Evolutionary conservation across 23 red algal genomes (phyloP), one percentile per base, ranked within the genome.

Genomic region (Gracilaria gracilis): DNA sequence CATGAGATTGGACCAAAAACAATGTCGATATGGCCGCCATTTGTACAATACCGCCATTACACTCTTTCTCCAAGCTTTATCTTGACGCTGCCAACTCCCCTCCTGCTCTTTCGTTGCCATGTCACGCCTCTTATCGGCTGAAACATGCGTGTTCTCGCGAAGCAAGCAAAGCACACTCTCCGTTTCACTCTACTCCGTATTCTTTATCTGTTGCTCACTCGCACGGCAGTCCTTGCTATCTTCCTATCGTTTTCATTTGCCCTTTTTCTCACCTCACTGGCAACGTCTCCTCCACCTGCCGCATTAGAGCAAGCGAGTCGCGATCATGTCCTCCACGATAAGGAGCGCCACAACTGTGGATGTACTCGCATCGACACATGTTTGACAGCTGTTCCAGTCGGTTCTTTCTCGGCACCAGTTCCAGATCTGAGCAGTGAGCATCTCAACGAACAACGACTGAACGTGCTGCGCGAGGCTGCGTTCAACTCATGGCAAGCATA

Each of bases 401-500:
- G 84, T 67, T 72, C 84, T 14, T 88, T 88, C 29, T 7, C 50
- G 6, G 42, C 72, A 13, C 72, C 72, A 49, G 38, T 25, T 27
- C 20, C 42, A 6, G 39, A 50, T 25, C 4, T 50, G 19, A 28
- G 46, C 23, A 28, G 20, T 50, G 72, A 51, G 7, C 34, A 77
- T 50, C 46, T 50, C 40, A 77, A 50, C 21, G 39, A 25, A 50
- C 38, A 28, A 28, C 72, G 72, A 77, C 29, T 77, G 72, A 13
- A 55, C 8, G 81, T 51, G 9, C 35, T 93, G 33, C 77, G 81
- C 13, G 58, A 32, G 35, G 95, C 89, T 27, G 76, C 89, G 9
- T 32, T 47, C 28, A 23, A 6, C 29, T 90, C 95, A 14, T 97
- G 95, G 95, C 42, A 58, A 11, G 95, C 40, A 29, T 97, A 97